Percentiles rank a stretch among this genome's conserved stretches.
phyloP scores from a whole-genome alignment of 768 basidiomycete species.

The Atractiella rhizophila region DNA sequence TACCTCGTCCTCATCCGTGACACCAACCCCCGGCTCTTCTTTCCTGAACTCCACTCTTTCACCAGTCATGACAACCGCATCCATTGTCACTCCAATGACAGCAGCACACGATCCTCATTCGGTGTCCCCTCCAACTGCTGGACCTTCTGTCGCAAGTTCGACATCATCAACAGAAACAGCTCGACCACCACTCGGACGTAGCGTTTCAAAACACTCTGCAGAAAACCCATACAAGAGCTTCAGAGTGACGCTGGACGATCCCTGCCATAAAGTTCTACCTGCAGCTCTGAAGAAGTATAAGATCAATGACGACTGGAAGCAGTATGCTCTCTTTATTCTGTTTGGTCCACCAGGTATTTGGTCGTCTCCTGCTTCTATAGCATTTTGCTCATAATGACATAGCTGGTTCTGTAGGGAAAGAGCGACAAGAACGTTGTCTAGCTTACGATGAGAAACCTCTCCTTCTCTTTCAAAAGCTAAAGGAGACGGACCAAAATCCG shows the following conservation, averaged over 20 bases:
- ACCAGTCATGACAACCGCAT: constrained; percentile 2
- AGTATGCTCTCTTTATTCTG: constrained; percentile 98
- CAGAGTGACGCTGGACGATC: constrained; percentile 91
- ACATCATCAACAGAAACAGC: background rate
- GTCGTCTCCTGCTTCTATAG: background rate
- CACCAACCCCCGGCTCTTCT: background rate
- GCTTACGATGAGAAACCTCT: constrained; percentile 96
- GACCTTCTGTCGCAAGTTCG: background rate
- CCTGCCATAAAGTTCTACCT: constrained; percentile 93
- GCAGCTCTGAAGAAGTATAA: constrained; percentile 97
- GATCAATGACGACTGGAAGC: constrained; percentile 96
- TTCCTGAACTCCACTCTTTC: background rate
- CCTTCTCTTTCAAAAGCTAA: constrained; percentile 84
- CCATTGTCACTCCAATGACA: background rate
- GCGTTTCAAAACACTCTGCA: no score
- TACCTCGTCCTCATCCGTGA: background rate
- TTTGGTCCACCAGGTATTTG: constrained; percentile 61
- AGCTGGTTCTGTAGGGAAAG: background rate
- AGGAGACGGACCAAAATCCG: constrained; percentile 89
- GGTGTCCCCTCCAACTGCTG: background rate
- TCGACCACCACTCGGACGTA: no score
- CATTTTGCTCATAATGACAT: background rate
- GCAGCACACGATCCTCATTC: background rate
- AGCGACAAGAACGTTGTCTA: constrained; percentile 69
- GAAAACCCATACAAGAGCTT: constrained; percentile 61